Evolutionary conservation across 2,329 filamentous ascomycete genomes (phyloP).

Genomic region (Cercospora berteroae): DNA sequence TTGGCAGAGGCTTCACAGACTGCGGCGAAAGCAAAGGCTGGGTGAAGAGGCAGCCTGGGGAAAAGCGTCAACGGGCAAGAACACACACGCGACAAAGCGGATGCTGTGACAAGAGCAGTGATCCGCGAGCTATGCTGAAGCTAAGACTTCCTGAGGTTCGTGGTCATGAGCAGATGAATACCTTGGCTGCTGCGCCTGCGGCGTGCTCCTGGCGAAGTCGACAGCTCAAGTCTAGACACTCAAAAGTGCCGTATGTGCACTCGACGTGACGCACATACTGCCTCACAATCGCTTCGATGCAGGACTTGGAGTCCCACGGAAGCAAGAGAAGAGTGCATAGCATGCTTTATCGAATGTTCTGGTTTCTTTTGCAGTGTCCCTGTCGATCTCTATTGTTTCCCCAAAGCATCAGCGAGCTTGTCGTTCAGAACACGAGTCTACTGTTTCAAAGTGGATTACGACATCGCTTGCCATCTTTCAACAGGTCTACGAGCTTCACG

Average conservation of each 20-base stretch:
- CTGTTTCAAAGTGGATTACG: not conserved
- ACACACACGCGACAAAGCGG: not conserved
- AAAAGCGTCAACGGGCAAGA: not conserved
- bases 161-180: not conserved
- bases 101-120: not conserved
- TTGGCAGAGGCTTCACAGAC: slow-evolving; percentile 36
- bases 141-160: not conserved
- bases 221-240: not conserved
- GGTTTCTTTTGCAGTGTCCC: slow-evolving; percentile 10
- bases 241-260: not conserved
- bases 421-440: not conserved
- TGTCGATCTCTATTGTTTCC: not conserved
- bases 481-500: not conserved
- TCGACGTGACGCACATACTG: not conserved
- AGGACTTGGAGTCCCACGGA: not conserved
- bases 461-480: not conserved
- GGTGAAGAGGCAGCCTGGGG: slow-evolving; percentile 1
- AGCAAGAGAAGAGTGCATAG: slow-evolving; percentile 11
- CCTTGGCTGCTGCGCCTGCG: not conserved
- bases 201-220: not conserved
- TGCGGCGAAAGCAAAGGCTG: slow-evolving; percentile 38
- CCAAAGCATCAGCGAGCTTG: not conserved
- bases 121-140: not conserved
- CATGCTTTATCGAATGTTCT: slow-evolving; percentile 11
- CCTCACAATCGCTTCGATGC: not conserved